Base-by-base conservation (phyloP, 176 grass and related monocot species). In the Olyra latifolia region DNA sequence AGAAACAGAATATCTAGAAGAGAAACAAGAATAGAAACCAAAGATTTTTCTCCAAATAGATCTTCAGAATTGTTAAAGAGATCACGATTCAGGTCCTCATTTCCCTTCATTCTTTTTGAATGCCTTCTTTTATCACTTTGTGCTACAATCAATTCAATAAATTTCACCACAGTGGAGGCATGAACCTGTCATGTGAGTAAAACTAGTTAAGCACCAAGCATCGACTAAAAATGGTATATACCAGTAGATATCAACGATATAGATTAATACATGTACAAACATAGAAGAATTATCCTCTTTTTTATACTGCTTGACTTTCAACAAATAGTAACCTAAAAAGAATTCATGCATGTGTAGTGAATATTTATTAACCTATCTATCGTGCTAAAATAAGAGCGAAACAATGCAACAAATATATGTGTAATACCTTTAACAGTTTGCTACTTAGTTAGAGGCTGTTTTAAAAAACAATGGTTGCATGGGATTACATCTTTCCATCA, bases 1-100 rank as follows among this genome's bases (percentile, higher is more conserved):
- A 91, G 73, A 76, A 91, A 88, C 42, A 98, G 46, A 73, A 98
- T 79, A 75, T 98, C 92, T 27, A 98, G 75, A 91, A 98, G 84
- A 87, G 90, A 88, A 14, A 91, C 52, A 61, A 98, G 84, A 81
- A 93, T 16, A 80, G 79, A 85, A 80, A 82, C 23, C 42, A 57
- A 22, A 69, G 80, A 27, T 30, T 75, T 87, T 75, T 84, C 86
- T 89, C 80, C 88, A 93, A 89, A 93, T 67, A 88, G 80, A 69
- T 88, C 76, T 75, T 88, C 50, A 82, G 76, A 85, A 76, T 53
- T 62, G 70, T 62, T 48, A 56, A 46, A 86, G 1, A 28, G 44
- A 24, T 84, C 43, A 56, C n/a, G 4, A 69, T 59, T 89, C 58
- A 67, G 44, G 62, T 87, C 41, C 16, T 88, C 87, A 45, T 85